A percentile compares a stretch with the other conserved stretches of the same genome.
Evolutionary conservation across 139 green algal genomes (phyloP).

Genomic region (Chlamydomonas sp.): DNA sequence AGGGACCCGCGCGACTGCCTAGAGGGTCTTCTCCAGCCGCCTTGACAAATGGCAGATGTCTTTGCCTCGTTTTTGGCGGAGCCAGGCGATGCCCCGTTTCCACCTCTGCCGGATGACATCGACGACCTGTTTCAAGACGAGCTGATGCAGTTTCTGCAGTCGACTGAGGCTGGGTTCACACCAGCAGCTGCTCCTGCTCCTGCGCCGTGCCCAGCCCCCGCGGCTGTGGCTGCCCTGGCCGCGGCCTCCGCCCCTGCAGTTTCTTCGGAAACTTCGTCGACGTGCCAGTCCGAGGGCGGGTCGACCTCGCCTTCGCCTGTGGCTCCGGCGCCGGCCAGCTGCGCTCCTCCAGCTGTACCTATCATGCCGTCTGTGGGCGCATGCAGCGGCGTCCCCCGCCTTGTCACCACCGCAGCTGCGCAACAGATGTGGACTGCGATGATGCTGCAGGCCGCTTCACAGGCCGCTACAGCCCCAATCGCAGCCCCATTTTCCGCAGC

Average conservation of each 20-base stretch:
- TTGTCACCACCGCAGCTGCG: constrained; percentile 7
- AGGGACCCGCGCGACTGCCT: too few relatives aligned
- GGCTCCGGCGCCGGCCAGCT: too few relatives aligned
- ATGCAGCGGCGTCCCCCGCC: neutral
- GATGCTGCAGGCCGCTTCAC: constrained; percentile 22
- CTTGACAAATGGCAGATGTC: too few relatives aligned
- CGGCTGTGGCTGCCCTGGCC: neutral
- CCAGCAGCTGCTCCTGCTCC: neutral
- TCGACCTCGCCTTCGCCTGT: too few relatives aligned
- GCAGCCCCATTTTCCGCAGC: too few relatives aligned
- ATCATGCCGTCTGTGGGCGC: too few relatives aligned
- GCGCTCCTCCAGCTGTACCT: too few relatives aligned
- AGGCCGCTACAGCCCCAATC: neutral
- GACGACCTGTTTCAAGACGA: constrained; percentile 23
- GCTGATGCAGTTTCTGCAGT: constrained; percentile 24
- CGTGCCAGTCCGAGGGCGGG: too few relatives aligned
- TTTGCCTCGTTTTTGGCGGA: too few relatives aligned
- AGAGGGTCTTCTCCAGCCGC: too few relatives aligned
- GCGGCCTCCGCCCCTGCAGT: neutral
- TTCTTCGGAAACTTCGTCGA: too few relatives aligned
- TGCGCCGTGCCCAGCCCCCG: neutral
- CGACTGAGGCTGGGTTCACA: neutral
- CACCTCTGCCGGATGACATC: constrained; percentile 8
- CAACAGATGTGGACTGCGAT: constrained; percentile 29
- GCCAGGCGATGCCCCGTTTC: neutral